Evolutionary conservation across 2,329 filamentous ascomycete species (phyloP).

Genomic region (Sclerotinia minor): DNA sequence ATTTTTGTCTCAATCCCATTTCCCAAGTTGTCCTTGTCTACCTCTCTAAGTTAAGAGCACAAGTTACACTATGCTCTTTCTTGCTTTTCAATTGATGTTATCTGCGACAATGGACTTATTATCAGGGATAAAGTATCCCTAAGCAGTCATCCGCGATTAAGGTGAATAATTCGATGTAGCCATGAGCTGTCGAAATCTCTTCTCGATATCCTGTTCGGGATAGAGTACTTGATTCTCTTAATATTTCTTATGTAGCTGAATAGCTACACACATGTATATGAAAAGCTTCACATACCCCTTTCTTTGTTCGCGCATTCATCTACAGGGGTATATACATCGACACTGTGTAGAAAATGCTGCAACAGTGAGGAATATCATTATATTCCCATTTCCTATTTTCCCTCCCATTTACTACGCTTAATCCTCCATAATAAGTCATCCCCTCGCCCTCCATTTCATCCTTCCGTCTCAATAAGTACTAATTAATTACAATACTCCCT

Average conservation of each 20-base stretch:
- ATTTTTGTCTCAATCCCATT: background rate
- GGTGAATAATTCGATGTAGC: background rate
- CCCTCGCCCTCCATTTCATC: background rate
- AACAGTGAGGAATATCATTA: background rate
- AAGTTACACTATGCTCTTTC: no score
- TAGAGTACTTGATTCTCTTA: background rate
- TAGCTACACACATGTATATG: background rate
- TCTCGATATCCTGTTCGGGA: background rate
- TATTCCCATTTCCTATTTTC: conserved; percentile 1
- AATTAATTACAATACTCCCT: background rate
- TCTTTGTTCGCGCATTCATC: background rate
- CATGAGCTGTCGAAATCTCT: background rate
- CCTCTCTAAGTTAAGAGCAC: background rate
- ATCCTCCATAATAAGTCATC: background rate
- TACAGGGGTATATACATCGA: background rate
- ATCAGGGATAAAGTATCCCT: background rate
- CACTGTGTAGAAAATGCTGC: background rate
- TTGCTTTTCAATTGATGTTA: background rate
- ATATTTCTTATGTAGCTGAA: no score
- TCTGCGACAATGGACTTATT: background rate
- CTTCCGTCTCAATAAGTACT: background rate
- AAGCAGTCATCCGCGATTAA: background rate
- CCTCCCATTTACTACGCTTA: no score
- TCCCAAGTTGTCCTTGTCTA: background rate
- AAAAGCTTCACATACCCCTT: background rate